These are phyloP conservation scores for Microcyclosporella mali DNA, from an alignment of 2,329 filamentous ascomycete species.

Conservation along the genomic window DNA sequence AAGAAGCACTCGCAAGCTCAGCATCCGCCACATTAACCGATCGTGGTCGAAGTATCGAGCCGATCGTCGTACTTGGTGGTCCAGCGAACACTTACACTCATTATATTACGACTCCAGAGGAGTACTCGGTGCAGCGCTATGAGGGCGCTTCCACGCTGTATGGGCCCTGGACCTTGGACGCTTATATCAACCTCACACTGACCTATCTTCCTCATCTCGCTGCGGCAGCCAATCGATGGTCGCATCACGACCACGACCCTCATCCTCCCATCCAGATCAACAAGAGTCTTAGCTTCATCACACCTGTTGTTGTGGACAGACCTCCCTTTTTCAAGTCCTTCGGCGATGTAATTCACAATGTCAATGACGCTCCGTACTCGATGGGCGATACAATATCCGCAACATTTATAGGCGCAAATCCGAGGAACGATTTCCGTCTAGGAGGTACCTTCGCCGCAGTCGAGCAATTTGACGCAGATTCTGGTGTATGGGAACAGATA, in stretches of 20 bases:
- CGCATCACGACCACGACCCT: conserved; percentile 44
- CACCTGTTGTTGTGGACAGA: conserved; percentile 68
- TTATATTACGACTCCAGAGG: conserved; percentile 71
- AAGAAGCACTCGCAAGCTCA: conserved; percentile 58
- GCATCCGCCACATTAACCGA: conserved; percentile 23
- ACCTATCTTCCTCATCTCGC: conserved; percentile 62
- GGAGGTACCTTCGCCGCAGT: conserved; percentile 73
- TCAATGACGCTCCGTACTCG: conserved; percentile 43
- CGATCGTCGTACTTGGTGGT: conserved; percentile 76
- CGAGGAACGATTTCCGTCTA: conserved; percentile 76
- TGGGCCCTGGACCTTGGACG: conserved; percentile 73
- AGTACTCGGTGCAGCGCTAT: conserved; percentile 80
- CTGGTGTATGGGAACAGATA: conserved; percentile 56
- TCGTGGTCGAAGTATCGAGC: conserved; percentile 41
- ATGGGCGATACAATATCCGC: conserved; percentile 58
- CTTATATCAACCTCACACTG: conserved; percentile 82
- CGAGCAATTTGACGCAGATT: conserved; percentile 52
- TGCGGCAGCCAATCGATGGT: conserved; percentile 32
- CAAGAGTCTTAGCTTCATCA: conserved; percentile 72
- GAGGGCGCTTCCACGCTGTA: conserved; percentile 92
- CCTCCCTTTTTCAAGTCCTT: conserved; percentile 61
- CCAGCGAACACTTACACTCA: conserved; percentile 89
- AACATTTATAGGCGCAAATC: conserved; percentile 80
- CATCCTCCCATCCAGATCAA: conserved; percentile 72
- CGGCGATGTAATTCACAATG: conserved; percentile 56